These are phyloP conservation scores for Naematelia aurantialba DNA, from an alignment of 768 basidiomycete species.

Conservation along the genomic window DNA sequence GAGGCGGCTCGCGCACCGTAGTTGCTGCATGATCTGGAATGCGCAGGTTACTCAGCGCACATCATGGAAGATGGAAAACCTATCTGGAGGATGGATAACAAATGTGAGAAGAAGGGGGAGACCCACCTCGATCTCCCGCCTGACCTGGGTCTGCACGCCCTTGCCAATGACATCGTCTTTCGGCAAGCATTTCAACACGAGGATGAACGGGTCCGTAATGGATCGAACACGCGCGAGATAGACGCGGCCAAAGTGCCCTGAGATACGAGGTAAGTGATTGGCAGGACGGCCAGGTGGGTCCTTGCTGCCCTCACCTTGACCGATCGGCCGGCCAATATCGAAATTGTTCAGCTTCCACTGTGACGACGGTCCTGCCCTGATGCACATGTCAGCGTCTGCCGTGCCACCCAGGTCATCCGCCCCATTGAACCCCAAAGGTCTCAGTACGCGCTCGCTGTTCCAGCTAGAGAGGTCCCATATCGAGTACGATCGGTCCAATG, in stretches of 20 bases:
- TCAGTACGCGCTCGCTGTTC: too few relatives aligned
- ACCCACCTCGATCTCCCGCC: conserved; percentile 89
- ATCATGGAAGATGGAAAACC: too few relatives aligned
- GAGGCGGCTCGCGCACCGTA: conserved; percentile 20
- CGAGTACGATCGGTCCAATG: too few relatives aligned
- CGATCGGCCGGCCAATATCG: conserved; percentile 41
- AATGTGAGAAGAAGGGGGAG: background rate
- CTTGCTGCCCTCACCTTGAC: conserved; percentile 34
- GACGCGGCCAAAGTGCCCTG: conserved; percentile 96
- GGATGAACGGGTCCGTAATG: conserved; percentile 73
- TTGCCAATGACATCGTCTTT: conserved; percentile 89
- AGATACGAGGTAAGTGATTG: background rate
- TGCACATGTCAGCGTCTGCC: background rate
- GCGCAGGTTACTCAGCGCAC: conserved; percentile 9
- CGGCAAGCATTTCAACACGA: conserved; percentile 93
- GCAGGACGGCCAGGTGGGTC: background rate
- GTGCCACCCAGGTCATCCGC: too few relatives aligned
- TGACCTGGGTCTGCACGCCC: conserved; percentile 89
- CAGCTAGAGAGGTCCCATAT: too few relatives aligned
- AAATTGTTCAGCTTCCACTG: conserved; percentile 35
- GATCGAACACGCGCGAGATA: conserved; percentile 94
- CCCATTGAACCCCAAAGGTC: too few relatives aligned
- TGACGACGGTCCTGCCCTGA: conserved; percentile 19
- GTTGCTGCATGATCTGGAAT: conserved; percentile 39
- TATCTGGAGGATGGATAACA: too few relatives aligned